A percentile compares a stretch with the other conserved stretches of the same genome.
Evolutionary conservation across 345 rosid species (phyloP).

Genomic region (Salix arbutifolia): DNA sequence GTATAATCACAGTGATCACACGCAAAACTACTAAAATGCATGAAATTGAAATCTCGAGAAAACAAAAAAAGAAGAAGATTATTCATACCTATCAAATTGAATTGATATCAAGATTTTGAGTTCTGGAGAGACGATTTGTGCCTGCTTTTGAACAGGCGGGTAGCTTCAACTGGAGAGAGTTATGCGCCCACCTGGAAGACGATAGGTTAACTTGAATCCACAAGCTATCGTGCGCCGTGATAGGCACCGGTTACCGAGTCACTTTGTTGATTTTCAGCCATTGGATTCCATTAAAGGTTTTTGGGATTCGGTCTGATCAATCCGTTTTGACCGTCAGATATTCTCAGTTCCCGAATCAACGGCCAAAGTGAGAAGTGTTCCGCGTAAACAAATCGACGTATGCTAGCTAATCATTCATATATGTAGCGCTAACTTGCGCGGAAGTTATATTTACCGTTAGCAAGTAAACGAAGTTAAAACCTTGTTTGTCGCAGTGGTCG

Average conservation of each 20-base stretch:
- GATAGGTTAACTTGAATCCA: slow-evolving; percentile 7
- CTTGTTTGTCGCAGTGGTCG: too few relatives aligned
- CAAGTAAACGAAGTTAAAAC: too few relatives aligned
- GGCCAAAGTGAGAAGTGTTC: too few relatives aligned
- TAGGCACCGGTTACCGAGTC: not conserved
- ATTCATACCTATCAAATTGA: not conserved
- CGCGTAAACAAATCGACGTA: too few relatives aligned
- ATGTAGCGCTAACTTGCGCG: too few relatives aligned
- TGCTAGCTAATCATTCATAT: too few relatives aligned
- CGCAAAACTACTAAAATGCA: not conserved
- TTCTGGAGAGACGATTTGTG: not conserved
- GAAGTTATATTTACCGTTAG: too few relatives aligned
- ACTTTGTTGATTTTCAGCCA: not conserved
- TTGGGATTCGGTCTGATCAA: too few relatives aligned
- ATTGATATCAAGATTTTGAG: not conserved
- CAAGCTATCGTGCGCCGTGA: slow-evolving; percentile 15
- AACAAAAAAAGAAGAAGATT: not conserved
- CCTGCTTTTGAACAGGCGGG: not conserved
- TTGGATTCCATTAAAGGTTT: not conserved
- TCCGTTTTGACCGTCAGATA: too few relatives aligned
- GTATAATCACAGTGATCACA: not conserved
- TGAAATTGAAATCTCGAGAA: slow-evolving; percentile 2
- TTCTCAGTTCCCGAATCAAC: too few relatives aligned
- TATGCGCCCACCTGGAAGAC: slow-evolving; percentile 18
- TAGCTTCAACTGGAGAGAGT: not conserved